Percentiles rank a stretch among this genome's conserved stretches.
Conservation (phyloP, 441 rosid species). For the Syzygium malaccense region DNA sequence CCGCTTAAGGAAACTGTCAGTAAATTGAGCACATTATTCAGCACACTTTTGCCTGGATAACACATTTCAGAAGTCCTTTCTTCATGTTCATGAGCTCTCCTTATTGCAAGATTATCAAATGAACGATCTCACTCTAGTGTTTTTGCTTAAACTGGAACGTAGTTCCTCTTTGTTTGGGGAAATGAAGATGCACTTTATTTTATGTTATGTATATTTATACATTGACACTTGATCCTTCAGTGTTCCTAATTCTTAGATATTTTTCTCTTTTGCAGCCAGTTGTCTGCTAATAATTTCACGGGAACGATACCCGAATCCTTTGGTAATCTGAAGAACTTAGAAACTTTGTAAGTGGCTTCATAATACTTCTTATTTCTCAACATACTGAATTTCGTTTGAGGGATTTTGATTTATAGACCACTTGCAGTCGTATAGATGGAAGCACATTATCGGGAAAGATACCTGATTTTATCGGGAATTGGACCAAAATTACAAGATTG, state of each 20-base stretch:
- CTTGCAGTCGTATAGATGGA: constrained; percentile 77
- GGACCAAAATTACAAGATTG: constrained; percentile 59
- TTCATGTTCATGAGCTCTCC: neutral
- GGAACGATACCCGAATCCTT: constrained; percentile 69
- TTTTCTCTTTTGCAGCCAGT: constrained; percentile 25
- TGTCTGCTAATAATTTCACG: constrained; percentile 59
- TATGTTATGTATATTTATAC: neutral
- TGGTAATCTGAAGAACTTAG: constrained; percentile 47
- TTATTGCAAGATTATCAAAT: neutral
- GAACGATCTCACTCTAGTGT: neutral
- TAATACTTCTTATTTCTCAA: neutral
- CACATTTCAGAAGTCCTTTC: neutral
- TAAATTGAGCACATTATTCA: neutral
- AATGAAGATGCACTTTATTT: neutral
- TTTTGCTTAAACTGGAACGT: neutral
- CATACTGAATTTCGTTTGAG: neutral
- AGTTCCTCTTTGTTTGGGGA: too few relatives aligned
- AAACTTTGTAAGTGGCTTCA: constrained; percentile 58
- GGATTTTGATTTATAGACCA: neutral
- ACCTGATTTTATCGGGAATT: constrained; percentile 75
- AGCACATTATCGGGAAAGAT: constrained; percentile 57
- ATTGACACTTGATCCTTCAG: neutral
- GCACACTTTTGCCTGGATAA: neutral
- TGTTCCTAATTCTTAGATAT: neutral
- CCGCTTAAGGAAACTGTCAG: constrained; percentile 47